Evolutionary conservation across 2,329 filamentous ascomycete genomes (phyloP), one percentile per base, ranked within the genome.

Genomic region (Pyrenophora tritici-repentis): DNA sequence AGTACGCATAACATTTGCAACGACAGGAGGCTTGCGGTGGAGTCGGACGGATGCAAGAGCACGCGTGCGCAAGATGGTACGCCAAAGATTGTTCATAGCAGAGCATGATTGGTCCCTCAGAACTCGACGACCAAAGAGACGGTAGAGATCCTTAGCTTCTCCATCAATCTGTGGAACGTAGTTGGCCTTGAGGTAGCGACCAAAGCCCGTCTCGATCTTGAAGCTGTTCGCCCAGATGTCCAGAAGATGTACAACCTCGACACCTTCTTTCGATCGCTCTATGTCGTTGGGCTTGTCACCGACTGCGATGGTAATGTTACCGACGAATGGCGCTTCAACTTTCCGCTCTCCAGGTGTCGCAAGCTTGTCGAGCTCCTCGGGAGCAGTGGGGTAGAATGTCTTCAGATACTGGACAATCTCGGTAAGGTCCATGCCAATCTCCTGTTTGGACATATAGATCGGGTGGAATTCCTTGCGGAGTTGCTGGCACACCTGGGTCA

Each of bases 131-230:
- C 68, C 68, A 38, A 70, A 67, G 38, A 71, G 60, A 26, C 68
- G 64, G 42, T 70, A 70, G 1, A 71, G 45, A 35, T 71, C 68
- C 46, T 70, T 71, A 6, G 64, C 62, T 26, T 71, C 67, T 2
- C 64, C 66, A 34, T 71, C 67, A 5, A n/a, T n/a, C 29, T 56
- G 50, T 3, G 61, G 55, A 3, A 45, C 14, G 31, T 66, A 65
- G 4, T 29, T 12, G 3, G 8, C 17, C 13, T 53, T 50, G n/a
- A 58, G 35, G 24, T 70, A 71, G 5, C 67, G 58, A 7, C 68
- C 67, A 32, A 71, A 70, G 2, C 63, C 66, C 8, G 64, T 63
- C 40, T 68, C 58, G 16, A 71, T 61, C 39, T 61, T 62, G 36
- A 54, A 47, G 10, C 54, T 60, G 40, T 71, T 70, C 4, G 67